A percentile compares a stretch with the other conserved stretches of the same genome.
These are phyloP conservation scores for Ganoderma leucocontextum DNA, from an alignment of 1,284 basidiomycete genomes.

Conservation along the genomic window DNA sequence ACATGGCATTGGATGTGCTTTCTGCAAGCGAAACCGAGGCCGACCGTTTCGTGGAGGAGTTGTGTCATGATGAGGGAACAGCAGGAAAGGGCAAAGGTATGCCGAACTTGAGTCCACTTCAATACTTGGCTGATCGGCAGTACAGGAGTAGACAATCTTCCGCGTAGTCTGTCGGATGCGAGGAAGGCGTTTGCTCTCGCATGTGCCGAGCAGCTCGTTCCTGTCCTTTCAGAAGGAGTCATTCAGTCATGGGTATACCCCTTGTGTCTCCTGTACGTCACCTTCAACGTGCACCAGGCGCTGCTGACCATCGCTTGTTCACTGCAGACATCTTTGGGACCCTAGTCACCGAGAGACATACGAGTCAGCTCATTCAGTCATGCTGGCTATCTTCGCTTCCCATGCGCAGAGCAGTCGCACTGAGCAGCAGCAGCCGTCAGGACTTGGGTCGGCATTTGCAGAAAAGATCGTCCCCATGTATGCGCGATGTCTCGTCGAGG, in stretches of 20 bases:
- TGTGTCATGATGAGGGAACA: slow-evolving; percentile 39
- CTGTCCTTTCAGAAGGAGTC: slow-evolving; percentile 56
- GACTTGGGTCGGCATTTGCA: slow-evolving; percentile 44
- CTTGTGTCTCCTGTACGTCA: slow-evolving; percentile 66
- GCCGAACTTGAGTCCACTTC: not conserved
- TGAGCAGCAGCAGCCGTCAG: slow-evolving; percentile 30
- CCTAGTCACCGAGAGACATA: slow-evolving; percentile 70
- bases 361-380: slow-evolving; percentile 79
- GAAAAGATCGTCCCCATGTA: slow-evolving; percentile 74
- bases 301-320: slow-evolving; percentile 15
- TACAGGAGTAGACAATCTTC: slow-evolving; percentile 19
- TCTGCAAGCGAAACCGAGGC: slow-evolving; percentile 52
- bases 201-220: slow-evolving; percentile 74
- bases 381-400: slow-evolving; percentile 72
- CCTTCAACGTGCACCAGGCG: slow-evolving; percentile 2
- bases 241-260: slow-evolving; percentile 62
- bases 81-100: slow-evolving; percentile 32
- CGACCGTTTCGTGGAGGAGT: slow-evolving; percentile 50
- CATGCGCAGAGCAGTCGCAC: slow-evolving; percentile 51
- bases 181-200: slow-evolving; percentile 71
- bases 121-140: not conserved
- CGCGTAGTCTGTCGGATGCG: slow-evolving; percentile 47
- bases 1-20: slow-evolving; percentile 76
- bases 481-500: slow-evolving; percentile 69
- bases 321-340: slow-evolving; percentile 60